These are phyloP conservation scores for Cymbopogon citratus DNA, from an alignment of 176 grass and related monocot genomes.

Conservation along the genomic window DNA sequence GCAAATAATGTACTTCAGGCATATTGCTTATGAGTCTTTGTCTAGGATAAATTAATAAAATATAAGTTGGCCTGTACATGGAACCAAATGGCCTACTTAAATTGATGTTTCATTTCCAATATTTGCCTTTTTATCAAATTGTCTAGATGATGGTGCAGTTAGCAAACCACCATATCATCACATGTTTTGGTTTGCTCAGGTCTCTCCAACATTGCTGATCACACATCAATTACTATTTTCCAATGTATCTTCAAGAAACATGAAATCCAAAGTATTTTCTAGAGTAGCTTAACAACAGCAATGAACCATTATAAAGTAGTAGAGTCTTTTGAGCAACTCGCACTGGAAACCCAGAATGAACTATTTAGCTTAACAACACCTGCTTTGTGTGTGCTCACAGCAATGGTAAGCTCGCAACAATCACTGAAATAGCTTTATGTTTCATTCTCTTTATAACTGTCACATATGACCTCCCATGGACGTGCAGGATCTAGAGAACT, in stretches of 20 bases:
- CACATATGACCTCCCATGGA: neutral
- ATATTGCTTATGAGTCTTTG: neutral
- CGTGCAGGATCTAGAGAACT: neutral
- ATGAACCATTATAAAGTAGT: too few species aligned
- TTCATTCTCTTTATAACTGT: neutral
- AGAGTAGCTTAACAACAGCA: too few species aligned
- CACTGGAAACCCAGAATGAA: neutral
- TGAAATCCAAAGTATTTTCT: neutral
- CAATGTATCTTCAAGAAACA: neutral
- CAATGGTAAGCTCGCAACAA: neutral
- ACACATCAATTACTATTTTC: neutral
- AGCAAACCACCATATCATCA: too few species aligned
- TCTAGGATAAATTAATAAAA: neutral
- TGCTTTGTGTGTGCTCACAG: neutral
- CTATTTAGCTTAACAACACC: neutral
- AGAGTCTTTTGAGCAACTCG: neutral
- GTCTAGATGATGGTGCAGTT: too few species aligned
- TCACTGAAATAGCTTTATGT: neutral
- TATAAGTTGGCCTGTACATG: neutral
- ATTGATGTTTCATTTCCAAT: too few species aligned
- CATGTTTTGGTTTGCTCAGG: too few species aligned
- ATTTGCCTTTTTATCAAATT: too few species aligned
- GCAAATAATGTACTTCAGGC: neutral
- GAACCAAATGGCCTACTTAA: neutral
- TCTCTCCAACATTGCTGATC: too few species aligned